Evolutionary conservation across 2,329 filamentous ascomycete species (phyloP).

Genomic region (Fragosphaeria purpurea): DNA sequence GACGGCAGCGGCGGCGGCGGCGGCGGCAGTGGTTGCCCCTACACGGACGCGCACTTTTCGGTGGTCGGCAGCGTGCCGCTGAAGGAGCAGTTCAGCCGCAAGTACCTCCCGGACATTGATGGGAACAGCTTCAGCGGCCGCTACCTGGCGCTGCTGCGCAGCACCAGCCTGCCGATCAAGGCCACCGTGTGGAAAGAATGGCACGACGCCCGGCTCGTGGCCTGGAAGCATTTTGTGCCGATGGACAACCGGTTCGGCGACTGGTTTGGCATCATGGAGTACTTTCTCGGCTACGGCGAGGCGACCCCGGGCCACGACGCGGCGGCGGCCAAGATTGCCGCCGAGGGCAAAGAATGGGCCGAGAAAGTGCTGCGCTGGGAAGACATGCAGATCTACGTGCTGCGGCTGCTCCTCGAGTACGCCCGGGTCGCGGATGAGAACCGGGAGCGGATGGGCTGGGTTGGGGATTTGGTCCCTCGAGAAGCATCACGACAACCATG

Average conservation of each 20-base stretch:
- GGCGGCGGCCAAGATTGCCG: slow-evolving; percentile 53
- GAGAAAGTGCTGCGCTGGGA: slow-evolving; percentile 57
- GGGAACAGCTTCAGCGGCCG: slow-evolving; percentile 54
- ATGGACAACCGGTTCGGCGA: slow-evolving; percentile 67
- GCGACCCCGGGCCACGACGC: slow-evolving; percentile 38
- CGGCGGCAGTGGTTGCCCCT: slow-evolving; percentile 30
- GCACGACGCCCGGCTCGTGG: slow-evolving; percentile 64
- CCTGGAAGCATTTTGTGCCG: slow-evolving; percentile 75
- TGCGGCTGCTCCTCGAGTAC: slow-evolving; percentile 55
- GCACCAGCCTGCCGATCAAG: slow-evolving; percentile 64
- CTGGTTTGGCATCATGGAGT: slow-evolving; percentile 63
- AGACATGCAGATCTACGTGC: slow-evolving; percentile 64
- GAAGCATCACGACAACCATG: too few relatives aligned
- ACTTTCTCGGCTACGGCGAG: slow-evolving; percentile 54
- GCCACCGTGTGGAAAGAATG: slow-evolving; percentile 70
- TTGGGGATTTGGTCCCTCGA: slow-evolving; percentile 31
- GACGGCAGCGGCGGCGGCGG: not conserved
- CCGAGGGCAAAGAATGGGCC: slow-evolving; percentile 57
- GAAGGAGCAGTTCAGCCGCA: slow-evolving; percentile 47
- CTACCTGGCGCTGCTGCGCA: slow-evolving; percentile 59
- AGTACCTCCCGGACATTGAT: slow-evolving; percentile 68
- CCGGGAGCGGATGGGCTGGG: slow-evolving; percentile 45
- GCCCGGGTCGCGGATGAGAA: slow-evolving; percentile 43
- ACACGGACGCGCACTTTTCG: slow-evolving; percentile 37
- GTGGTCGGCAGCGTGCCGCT: slow-evolving; percentile 31